Percentiles rank a stretch among this genome's conserved stretches.
These are phyloP conservation scores for Melocanna baccifera DNA, from an alignment of 176 grass and related monocot species.

Conservation along the genomic window DNA sequence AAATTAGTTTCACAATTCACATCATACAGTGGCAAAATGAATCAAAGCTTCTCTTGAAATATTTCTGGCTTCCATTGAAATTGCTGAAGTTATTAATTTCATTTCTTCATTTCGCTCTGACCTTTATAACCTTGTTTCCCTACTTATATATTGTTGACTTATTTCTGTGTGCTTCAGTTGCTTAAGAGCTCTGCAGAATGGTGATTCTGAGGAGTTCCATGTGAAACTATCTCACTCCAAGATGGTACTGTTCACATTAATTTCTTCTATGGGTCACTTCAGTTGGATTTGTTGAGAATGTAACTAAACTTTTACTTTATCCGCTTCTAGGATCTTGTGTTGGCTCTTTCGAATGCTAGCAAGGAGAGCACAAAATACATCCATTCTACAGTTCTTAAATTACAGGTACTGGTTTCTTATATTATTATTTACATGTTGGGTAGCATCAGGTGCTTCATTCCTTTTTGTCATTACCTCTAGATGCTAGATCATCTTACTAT, in stretches of 20 bases:
- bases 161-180: slow-evolving; percentile 60
- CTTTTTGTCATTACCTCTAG: slow-evolving; percentile 39
- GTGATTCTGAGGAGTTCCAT: slow-evolving; percentile 75
- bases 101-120: neutral
- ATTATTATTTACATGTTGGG: slow-evolving; percentile 14
- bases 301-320: slow-evolving; percentile 25
- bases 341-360: slow-evolving; percentile 80
- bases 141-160: slow-evolving; percentile 21
- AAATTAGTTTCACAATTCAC: neutral
- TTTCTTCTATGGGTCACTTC: neutral
- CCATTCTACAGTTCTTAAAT: slow-evolving; percentile 73
- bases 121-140: neutral
- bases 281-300: slow-evolving; percentile 9
- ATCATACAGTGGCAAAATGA: neutral
- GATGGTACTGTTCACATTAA: slow-evolving; percentile 50
- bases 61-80: neutral
- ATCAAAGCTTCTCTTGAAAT: slow-evolving; percentile 7
- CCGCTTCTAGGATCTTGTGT: slow-evolving; percentile 63
- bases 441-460: slow-evolving; percentile 17
- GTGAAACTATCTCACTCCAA: slow-evolving; percentile 70
- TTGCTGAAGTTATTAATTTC: neutral
- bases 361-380: slow-evolving; percentile 93
- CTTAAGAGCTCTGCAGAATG: slow-evolving; percentile 82
- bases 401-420: slow-evolving; percentile 62
- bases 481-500: slow-evolving; percentile 88